Percentiles rank a stretch among this genome's conserved stretches.
These are phyloP conservation scores for Aphanomyces stellatus DNA, from an alignment of 352 stramenopile species.

Conservation along the genomic window DNA sequence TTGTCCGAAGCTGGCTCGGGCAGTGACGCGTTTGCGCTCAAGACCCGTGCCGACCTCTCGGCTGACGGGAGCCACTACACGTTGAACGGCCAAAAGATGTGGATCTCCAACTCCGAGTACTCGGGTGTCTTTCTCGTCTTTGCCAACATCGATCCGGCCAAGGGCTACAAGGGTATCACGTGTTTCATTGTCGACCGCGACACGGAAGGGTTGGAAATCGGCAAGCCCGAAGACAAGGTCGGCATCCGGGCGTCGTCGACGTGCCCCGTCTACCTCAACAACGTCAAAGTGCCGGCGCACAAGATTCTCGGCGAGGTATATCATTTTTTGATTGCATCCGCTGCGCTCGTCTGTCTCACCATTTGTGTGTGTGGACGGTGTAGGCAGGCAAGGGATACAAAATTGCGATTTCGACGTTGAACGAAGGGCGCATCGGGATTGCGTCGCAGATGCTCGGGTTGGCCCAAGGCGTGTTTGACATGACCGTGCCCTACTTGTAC, in stretches of 20 bases:
- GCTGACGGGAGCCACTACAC: slow-evolving; percentile 90
- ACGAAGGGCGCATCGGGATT: slow-evolving; percentile 95
- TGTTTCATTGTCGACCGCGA: slow-evolving; percentile 96
- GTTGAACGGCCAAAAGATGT: slow-evolving; percentile 95
- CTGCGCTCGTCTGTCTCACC: slow-evolving; percentile 15
- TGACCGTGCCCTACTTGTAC: slow-evolving; percentile 94
- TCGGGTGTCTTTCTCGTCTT: slow-evolving; percentile 95
- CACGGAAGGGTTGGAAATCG: slow-evolving; percentile 87
- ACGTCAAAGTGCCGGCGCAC: slow-evolving; percentile 90
- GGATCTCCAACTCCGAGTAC: slow-evolving; percentile 96
- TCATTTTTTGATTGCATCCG: too few species aligned
- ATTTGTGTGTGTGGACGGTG: too few species aligned
- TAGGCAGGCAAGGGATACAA: slow-evolving; percentile 90
- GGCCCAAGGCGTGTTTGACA: slow-evolving; percentile 93
- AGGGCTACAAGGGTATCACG: slow-evolving; percentile 97
- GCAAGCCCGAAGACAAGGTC: slow-evolving; percentile 94
- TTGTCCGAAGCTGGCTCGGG: slow-evolving; percentile 91
- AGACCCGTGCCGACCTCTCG: slow-evolving; percentile 84
- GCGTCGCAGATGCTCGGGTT: slow-evolving; percentile 96
- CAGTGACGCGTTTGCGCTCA: slow-evolving; percentile 94
- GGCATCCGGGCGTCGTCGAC: slow-evolving; percentile 94
- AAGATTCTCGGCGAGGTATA: slow-evolving; percentile 91
- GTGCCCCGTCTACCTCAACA: slow-evolving; percentile 90
- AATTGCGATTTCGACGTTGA: slow-evolving; percentile 97
- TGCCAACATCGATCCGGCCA: slow-evolving; percentile 87